Evolutionary conservation across 768 basidiomycete genomes (phyloP).

Genomic region (Tephrocybe sp.): DNA sequence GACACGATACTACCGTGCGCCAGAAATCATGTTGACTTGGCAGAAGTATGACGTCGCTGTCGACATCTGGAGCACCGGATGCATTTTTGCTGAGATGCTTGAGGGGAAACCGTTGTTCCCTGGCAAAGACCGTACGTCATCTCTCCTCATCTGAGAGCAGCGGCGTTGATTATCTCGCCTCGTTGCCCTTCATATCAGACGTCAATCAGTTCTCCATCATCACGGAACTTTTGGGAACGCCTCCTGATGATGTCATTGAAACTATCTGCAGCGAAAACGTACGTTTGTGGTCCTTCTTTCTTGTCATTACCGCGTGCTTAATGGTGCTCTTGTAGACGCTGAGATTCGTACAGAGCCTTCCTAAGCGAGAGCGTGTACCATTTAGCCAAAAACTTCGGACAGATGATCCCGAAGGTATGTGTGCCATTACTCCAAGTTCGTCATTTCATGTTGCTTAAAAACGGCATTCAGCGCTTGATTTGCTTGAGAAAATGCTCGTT

Average conservation of each 20-base stretch:
- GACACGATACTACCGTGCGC: conserved; percentile 97
- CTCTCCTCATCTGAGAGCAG: conserved; percentile 1
- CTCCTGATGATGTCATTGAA: conserved; percentile 98
- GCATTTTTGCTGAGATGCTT: conserved; percentile 99
- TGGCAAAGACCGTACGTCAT: conserved; percentile 93
- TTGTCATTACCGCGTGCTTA: not conserved
- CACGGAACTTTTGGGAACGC: conserved; percentile 96
- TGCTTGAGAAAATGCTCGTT: conserved; percentile 98
- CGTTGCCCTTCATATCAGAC: conserved; percentile 46
- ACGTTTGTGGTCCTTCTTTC: conserved; percentile 27
- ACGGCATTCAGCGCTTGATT: conserved; percentile 69
- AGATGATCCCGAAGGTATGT: conserved; percentile 79
- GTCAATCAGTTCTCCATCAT: conserved; percentile 99
- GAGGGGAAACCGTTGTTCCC: conserved; percentile 99
- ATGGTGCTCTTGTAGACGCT: conserved; percentile 68
- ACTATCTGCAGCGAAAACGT: conserved; percentile 98
- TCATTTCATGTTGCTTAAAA: not conserved
- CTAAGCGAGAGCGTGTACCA: conserved; percentile 93
- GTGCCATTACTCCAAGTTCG: not conserved
- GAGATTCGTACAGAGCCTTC: conserved; percentile 96
- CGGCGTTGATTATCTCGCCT: not conserved
- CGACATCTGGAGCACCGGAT: conserved; percentile 99
- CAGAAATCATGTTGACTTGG: conserved; percentile 99
- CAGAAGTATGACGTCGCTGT: conserved; percentile 99
- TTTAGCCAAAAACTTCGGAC: conserved; percentile 92